phyloP scores from a whole-genome alignment of 148 eudicot genomes.

The Pharnaceum exiguum region DNA sequence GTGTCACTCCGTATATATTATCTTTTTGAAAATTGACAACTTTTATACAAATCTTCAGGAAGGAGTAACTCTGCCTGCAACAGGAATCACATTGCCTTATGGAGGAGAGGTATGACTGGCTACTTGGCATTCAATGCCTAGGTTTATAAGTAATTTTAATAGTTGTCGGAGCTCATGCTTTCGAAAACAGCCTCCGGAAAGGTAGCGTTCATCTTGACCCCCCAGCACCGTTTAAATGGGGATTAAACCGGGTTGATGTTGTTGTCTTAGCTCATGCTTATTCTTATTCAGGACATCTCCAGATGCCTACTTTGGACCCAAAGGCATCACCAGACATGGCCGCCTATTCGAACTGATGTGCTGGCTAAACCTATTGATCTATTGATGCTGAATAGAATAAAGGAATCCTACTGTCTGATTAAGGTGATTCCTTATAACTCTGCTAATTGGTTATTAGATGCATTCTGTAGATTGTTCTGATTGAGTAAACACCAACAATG shows the following conservation, averaged over 20 bases:
- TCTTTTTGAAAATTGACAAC: neutral
- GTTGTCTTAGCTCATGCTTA: neutral
- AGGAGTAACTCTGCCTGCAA: conserved; percentile 81
- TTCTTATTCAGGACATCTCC: conserved; percentile 71
- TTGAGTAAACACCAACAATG: neutral
- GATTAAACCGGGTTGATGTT: neutral
- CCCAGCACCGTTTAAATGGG: too few species aligned
- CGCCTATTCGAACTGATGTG: conserved; percentile 90
- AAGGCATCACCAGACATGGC: conserved; percentile 99
- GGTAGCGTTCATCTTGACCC: too few species aligned
- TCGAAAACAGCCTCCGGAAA: too few species aligned
- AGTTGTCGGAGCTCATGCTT: too few species aligned
- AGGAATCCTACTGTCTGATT: conserved; percentile 81
- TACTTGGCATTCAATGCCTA: too few species aligned
- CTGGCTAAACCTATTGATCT: conserved; percentile 78
- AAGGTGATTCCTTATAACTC: conserved; percentile 40
- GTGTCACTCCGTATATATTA: too few species aligned
- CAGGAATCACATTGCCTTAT: conserved; percentile 69
- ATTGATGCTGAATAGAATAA: conserved; percentile 81
- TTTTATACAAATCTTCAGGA: conserved; percentile 45
- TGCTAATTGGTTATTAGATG: too few species aligned
- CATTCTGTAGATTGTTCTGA: neutral
- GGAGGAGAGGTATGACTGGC: conserved; percentile 82
- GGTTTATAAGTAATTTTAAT: too few species aligned
- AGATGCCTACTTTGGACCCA: conserved; percentile 98